A percentile compares a stretch with the other conserved stretches of the same genome.
These are phyloP conservation scores for Tardiomyces digboiensis DNA, from an alignment of 1,139 yeast species.

Conservation along the genomic window DNA sequence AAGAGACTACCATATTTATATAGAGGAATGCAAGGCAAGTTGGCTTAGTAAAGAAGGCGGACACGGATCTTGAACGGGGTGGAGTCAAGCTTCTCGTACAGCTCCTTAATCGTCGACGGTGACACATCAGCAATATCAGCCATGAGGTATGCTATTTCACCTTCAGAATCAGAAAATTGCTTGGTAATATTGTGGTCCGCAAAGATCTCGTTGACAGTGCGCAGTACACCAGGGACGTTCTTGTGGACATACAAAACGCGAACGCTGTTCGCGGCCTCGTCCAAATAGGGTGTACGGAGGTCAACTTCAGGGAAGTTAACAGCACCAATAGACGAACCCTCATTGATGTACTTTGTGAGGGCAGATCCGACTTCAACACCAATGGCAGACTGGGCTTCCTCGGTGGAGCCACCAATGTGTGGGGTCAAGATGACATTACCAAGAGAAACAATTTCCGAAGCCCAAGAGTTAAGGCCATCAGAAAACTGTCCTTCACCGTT, in stretches of 20 bases:
- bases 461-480: conserved; percentile 71
- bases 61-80: conserved; percentile 91
- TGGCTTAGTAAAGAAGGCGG: conserved; percentile 68
- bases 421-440: conserved; percentile 92
- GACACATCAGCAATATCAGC: conserved; percentile 93
- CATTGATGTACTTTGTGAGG: conserved; percentile 85
- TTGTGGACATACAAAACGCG: conserved; percentile 95
- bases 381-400: conserved; percentile 97
- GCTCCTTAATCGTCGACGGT: conserved; percentile 68
- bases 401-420: conserved; percentile 98
- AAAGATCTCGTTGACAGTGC: conserved; percentile 92
- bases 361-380: conserved; percentile 92
- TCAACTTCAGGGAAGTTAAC: conserved; percentile 99
- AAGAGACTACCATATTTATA: background rate
- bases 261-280: conserved; percentile 71
- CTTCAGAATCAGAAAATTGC: conserved; percentile 94
- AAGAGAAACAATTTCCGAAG: conserved; percentile 69
- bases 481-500: conserved; percentile 79
- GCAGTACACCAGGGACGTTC: conserved; percentile 98
- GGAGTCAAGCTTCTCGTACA: conserved; percentile 79
- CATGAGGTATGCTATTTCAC: conserved; percentile 95
- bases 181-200: conserved; percentile 95
- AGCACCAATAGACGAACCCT: conserved; percentile 93
- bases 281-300: conserved; percentile 80
- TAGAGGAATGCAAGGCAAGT: background rate